Percentiles rank a stretch among this genome's conserved stretches.
Conservation (phyloP, 2,329 filamentous ascomycete species). For the Biscogniauxia marginata region DNA sequence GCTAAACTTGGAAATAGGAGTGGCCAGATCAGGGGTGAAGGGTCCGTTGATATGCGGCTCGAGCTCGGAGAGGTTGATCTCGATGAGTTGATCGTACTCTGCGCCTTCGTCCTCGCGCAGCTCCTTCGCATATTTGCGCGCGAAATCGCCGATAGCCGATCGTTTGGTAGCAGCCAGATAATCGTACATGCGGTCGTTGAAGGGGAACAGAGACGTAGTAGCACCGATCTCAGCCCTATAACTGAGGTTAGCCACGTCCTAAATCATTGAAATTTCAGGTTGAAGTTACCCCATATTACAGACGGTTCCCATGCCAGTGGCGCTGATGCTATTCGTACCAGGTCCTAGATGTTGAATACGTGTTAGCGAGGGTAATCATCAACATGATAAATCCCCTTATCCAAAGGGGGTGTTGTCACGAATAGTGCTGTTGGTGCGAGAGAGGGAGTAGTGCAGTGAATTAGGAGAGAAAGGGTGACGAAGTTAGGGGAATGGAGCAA, state of each 20-base stretch:
- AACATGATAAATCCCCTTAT: no score
- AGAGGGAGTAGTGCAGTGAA: no score
- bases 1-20: constrained; percentile 96
- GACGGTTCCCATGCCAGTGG: constrained; percentile 86
- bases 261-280: no score
- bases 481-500: no score
- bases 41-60: constrained; percentile 99
- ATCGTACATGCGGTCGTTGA: constrained; percentile 97
- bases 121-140: constrained; percentile 79
- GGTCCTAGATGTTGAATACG: constrained; percentile 60
- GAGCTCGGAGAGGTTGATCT: constrained; percentile 91
- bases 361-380: no score
- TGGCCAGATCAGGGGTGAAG: constrained; percentile 97
- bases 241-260: no score
- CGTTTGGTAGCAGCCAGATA: constrained; percentile 93
- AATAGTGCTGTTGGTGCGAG: no score
- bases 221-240: constrained; percentile 73
- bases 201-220: constrained; percentile 94
- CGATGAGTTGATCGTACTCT: constrained; percentile 93
- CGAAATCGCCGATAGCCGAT: constrained; percentile 84
- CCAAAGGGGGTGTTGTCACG: no score
- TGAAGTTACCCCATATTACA: constrained; percentile 62
- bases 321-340: constrained; percentile 71
- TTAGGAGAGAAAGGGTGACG: no score
- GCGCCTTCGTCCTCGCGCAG: constrained; percentile 85